phyloP scores from a whole-genome alignment of 371 early-diverging fungal species.

The Capillidium heterosporum region DNA sequence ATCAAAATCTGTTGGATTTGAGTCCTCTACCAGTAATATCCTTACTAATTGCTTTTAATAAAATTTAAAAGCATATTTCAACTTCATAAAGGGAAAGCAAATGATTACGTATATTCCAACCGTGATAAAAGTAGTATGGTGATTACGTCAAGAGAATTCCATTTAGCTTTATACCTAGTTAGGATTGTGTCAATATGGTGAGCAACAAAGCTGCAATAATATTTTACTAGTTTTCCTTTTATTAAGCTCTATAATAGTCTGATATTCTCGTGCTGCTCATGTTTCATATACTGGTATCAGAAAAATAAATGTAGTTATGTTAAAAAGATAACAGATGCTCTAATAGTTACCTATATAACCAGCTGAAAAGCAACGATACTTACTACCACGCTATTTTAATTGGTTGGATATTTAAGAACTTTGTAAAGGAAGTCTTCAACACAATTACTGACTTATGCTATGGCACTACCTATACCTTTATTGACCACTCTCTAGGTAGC shows the following conservation, averaged over 20 bases:
- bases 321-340: slow-evolving; percentile 13
- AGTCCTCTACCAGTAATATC: no score
- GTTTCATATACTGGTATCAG: slow-evolving; percentile 60
- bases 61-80: not conserved
- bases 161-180: slow-evolving; percentile 33
- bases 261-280: slow-evolving; percentile 92
- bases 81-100: slow-evolving; percentile 69
- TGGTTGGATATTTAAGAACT: no score
- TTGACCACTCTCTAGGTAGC: slow-evolving; percentile 87
- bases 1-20: not conserved
- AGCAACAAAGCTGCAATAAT: slow-evolving; percentile 56
- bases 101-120: slow-evolving; percentile 66
- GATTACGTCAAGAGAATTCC: slow-evolving; percentile 72
- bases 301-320: slow-evolving; percentile 60
- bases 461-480: slow-evolving; percentile 44
- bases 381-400: not conserved
- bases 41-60: no score
- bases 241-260: slow-evolving; percentile 37
- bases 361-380: slow-evolving; percentile 6
- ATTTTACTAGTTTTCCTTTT: slow-evolving; percentile 5
- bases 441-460: slow-evolving; percentile 24
- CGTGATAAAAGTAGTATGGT: slow-evolving; percentile 41
- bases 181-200: slow-evolving; percentile 21
- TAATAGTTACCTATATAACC: slow-evolving; percentile 9
- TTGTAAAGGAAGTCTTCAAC: slow-evolving; percentile 4